Evolutionary conservation across 805 yeast genomes (phyloP), one percentile per base, ranked within the genome.

Genomic region (Myxozyma neotropica): DNA sequence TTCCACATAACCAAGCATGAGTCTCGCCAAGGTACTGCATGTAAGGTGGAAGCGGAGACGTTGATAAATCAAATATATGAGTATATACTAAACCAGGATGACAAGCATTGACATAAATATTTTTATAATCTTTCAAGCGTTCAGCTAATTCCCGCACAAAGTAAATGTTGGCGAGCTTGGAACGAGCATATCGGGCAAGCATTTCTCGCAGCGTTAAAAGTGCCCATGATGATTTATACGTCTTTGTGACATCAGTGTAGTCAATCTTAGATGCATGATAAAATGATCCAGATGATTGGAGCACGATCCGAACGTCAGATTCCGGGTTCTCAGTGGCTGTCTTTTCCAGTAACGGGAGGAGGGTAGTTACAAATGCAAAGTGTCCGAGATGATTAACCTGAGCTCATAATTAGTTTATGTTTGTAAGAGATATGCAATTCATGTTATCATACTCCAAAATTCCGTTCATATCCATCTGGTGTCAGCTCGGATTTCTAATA

Each of bases 81-180:
- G 66, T 63, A 15, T 42, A 46, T 12, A 59, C 57, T 13, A 57
- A 53, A 31, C 66, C 66, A 13, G 66, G 66, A 31, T 63, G 66
- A 45, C 53, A 36, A 15, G 64, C 64, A 36, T 63, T 63, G 19
- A 63, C 61, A 50, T 63, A 59, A 17, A 63, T 42, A 39, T 63
- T 63, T 33, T 21, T 13, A 19, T 15, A 12, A 12, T 49, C 57
- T 21, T 24, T 49, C 24, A 57, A 39, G 13, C 47, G 56, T 12
- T 46, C 52, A 8, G 59, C 21, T 4, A 63, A 57, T 36, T 48
- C 59, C 3, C 39, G 53, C 40, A 47, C 39, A 31, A 63, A 58
- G 39, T 56, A 61, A 15, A 61, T 19, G 31, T 63, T 63, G n/a
- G 59, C 44, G 23, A 63, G 59, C 45, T 63, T 63, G 3, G 66